Evolutionary conservation across 2,329 filamentous ascomycete species (phyloP), one percentile per base, ranked within the genome.

Genomic region (Tolypocladium endophyticum): DNA sequence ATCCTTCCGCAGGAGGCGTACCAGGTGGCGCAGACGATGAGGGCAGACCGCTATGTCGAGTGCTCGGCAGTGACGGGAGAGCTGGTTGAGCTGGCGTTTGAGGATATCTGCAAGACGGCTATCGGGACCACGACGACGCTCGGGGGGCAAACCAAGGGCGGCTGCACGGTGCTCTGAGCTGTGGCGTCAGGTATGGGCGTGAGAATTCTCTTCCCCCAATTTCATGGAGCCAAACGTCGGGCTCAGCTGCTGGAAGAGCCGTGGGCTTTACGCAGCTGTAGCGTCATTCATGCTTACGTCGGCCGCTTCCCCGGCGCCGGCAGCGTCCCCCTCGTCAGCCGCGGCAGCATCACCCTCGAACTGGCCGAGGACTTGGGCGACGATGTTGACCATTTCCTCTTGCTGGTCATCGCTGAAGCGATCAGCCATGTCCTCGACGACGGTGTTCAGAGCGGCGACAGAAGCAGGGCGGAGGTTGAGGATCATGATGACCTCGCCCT

Each of bases 401-500:
- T 87, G 84, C 70, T 86, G 76, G 54, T 85, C 80, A 25, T 81
- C 79, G 54, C 71, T 76, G 68, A 87, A 86, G 9, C 87, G 80
- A 41, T 78, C 76, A 60, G 81, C 77, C 76, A 87, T 82, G 64
- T 89, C 85, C 71, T 89, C 85, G 39, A 89, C 76, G 56, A 87
- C 77, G 20, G 82, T 82, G 66, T 86, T 86, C 64, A 89, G 75
- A 54, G 81, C 79, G 4, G 81, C 79, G 36, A 79, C 75, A 35
- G 77, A 81, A 28, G 77, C 76, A 0, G 87, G 87, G 14, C 86
- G 79, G 52, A 87, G 73, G 68, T 89, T 89, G 65, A 88, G 70
- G 55, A 89, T 81, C 82, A 87, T 87, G 67, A 89, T 74, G 59
- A 87, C 73, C 71, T 89, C 87, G 58, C 84, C 84, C 75, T 89